Evolutionary conservation across 371 early-diverging fungal species (phyloP).

Genomic region (Mortierella sp.): DNA sequence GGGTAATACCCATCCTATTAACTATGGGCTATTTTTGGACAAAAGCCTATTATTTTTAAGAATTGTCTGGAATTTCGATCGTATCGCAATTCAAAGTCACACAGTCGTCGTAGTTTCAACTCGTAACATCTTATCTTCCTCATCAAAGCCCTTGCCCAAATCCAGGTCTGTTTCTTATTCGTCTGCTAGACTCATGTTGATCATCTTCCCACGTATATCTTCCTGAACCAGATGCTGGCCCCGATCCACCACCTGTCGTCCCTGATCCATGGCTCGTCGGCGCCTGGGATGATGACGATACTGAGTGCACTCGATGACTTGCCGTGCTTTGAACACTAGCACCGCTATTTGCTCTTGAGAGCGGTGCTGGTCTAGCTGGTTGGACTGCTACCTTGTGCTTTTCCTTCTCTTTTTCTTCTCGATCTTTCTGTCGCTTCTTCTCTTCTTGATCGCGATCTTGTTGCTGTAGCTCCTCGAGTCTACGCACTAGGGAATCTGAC

Average conservation of each 20-base stretch:
- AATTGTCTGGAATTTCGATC: too few relatives aligned
- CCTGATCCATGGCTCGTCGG: constrained; percentile 22
- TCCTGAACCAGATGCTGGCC: background rate
- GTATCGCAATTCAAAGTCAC: too few relatives aligned
- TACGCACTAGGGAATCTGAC: constrained; percentile 46
- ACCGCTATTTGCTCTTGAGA: constrained; percentile 40
- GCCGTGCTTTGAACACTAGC: constrained; percentile 27
- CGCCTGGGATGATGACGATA: background rate
- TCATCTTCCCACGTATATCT: constrained; percentile 29
- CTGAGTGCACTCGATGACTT: constrained; percentile 12
- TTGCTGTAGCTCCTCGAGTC: constrained; percentile 45
- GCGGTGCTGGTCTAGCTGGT: constrained; percentile 8
- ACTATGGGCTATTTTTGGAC: too few relatives aligned
- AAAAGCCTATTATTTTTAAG: too few relatives aligned
- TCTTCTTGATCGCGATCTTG: constrained; percentile 40
- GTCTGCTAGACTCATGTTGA: constrained; percentile 20
- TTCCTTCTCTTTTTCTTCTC: constrained; percentile 4
- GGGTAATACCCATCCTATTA: too few relatives aligned
- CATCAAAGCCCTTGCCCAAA: constrained; percentile 9
- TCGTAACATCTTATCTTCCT: background rate
- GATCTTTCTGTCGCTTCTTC: constrained; percentile 9
- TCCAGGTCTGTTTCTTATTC: constrained; percentile 18
- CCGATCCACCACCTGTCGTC: background rate
- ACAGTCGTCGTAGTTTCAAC: too few relatives aligned
- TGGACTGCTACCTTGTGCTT: background rate